Conservation (phyloP, 2,329 filamentous ascomycete genomes). For the Endoconidiophora laricicola region DNA sequence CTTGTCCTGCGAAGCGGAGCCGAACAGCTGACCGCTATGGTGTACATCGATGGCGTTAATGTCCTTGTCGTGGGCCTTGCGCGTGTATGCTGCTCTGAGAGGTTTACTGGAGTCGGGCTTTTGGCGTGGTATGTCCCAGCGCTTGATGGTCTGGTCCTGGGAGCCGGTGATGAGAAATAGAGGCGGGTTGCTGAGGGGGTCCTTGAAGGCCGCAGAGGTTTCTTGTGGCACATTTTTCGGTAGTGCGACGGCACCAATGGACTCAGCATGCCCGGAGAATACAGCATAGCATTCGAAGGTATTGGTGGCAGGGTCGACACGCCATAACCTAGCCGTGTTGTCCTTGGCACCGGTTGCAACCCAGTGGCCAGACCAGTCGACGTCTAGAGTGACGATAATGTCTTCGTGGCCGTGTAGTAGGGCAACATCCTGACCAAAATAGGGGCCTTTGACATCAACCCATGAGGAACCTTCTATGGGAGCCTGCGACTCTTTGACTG, state of each 20-base stretch:
- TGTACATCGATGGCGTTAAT: conserved; percentile 89
- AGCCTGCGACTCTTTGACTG: conserved; percentile 32
- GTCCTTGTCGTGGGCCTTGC: conserved; percentile 96
- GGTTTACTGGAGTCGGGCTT: conserved; percentile 28
- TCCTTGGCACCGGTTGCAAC: conserved; percentile 92
- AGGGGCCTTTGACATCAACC: conserved; percentile 25
- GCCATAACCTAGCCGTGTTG: conserved; percentile 84
- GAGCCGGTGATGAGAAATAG: conserved; percentile 79
- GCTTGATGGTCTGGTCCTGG: conserved; percentile 88
- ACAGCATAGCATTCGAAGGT: conserved; percentile 66
- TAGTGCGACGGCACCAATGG: conserved; percentile 74
- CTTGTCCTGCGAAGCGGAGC: conserved; percentile 89
- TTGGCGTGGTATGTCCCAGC: conserved; percentile 62
- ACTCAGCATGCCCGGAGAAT: conserved; percentile 87
- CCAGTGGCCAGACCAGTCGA: conserved; percentile 96
- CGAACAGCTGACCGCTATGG: conserved; percentile 60
- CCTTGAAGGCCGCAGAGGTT: conserved; percentile 51
- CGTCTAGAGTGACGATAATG: conserved; percentile 85
- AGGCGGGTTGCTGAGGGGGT: conserved; percentile 66
- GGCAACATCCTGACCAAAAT: conserved; percentile 81
- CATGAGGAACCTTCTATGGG: conserved; percentile 15
- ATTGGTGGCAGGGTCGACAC: conserved; percentile 57
- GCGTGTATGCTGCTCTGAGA: conserved; percentile 59
- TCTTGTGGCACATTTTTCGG: conserved; percentile 52
- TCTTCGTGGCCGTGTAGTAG: conserved; percentile 82